Conservation (phyloP, 257 asterid genomes). For the Prunella vulgaris region DNA sequence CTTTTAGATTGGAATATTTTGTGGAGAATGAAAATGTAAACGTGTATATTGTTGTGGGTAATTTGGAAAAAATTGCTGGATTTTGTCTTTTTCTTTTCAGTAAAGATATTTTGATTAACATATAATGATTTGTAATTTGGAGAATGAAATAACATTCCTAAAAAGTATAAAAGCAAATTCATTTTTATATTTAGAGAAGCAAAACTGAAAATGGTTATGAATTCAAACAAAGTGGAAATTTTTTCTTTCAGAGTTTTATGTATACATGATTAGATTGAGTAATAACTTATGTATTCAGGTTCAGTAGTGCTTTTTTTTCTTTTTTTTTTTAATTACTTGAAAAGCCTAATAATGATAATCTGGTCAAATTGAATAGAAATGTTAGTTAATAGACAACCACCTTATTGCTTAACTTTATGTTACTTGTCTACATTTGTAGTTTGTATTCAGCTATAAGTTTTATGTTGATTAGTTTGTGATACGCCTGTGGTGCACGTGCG, state of each 20-base stretch:
- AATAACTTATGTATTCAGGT: background rate
- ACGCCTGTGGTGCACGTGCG: no score
- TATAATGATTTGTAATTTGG: no score
- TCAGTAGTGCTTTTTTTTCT: no score
- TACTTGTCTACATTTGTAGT: background rate
- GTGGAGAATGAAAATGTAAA: background rate
- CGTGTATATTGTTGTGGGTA: no score
- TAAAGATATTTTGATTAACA: background rate
- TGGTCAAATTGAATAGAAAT: no score
- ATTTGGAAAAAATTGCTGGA: background rate
- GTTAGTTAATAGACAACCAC: background rate
- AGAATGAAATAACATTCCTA: background rate
- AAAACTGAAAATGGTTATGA: background rate
- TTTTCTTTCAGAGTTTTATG: background rate
- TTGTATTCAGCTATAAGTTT: background rate
- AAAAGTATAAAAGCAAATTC: background rate
- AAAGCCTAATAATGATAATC: no score
- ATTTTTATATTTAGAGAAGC: background rate
- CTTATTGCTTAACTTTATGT: background rate
- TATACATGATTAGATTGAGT: background rate
- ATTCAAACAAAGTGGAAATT: background rate
- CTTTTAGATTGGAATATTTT: background rate
- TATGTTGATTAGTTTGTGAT: background rate
- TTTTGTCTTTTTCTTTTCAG: no score
- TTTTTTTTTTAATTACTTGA: no score